Evolutionary conservation across 1,284 basidiomycete species (phyloP).

Genomic region (Melampsora larici-populina): DNA sequence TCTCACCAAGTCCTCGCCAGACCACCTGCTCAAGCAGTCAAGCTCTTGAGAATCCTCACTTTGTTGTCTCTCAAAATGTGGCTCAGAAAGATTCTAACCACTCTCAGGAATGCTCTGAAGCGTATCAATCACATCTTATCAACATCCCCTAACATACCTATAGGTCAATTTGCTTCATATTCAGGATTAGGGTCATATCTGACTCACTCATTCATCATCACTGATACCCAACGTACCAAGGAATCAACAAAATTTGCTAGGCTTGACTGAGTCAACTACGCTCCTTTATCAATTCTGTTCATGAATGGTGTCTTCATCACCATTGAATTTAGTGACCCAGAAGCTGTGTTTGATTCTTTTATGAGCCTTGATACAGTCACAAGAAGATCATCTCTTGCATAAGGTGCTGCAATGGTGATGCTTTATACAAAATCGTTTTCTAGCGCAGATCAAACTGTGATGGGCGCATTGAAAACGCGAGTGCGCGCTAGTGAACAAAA

Average conservation of each 20-base stretch:
- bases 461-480: slow-evolving; percentile 57
- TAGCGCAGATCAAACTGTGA: slow-evolving; percentile 53
- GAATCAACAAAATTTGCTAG: neutral
- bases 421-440: slow-evolving; percentile 76
- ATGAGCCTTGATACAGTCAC: slow-evolving; percentile 77
- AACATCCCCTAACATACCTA: slow-evolving; percentile 73
- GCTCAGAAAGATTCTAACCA: too few relatives aligned
- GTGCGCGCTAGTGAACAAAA: slow-evolving; percentile 61
- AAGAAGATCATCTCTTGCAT: slow-evolving; percentile 78
- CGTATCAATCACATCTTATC: neutral
- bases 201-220: slow-evolving; percentile 60
- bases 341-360: slow-evolving; percentile 56
- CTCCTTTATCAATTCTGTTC: neutral
- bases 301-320: neutral
- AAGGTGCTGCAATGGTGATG: slow-evolving; percentile 88
- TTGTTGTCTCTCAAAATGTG: too few relatives aligned
- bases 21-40: too few relatives aligned
- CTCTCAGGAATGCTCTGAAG: neutral
- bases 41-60: too few relatives aligned
- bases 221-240: neutral
- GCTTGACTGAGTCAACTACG: neutral
- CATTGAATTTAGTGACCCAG: slow-evolving; percentile 13
- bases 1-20: too few relatives aligned
- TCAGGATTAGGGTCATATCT: slow-evolving; percentile 85
- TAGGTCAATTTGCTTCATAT: slow-evolving; percentile 85